Base-by-base conservation (phyloP, 768 basidiomycete genomes). In the Tubosaeta sp. region DNA sequence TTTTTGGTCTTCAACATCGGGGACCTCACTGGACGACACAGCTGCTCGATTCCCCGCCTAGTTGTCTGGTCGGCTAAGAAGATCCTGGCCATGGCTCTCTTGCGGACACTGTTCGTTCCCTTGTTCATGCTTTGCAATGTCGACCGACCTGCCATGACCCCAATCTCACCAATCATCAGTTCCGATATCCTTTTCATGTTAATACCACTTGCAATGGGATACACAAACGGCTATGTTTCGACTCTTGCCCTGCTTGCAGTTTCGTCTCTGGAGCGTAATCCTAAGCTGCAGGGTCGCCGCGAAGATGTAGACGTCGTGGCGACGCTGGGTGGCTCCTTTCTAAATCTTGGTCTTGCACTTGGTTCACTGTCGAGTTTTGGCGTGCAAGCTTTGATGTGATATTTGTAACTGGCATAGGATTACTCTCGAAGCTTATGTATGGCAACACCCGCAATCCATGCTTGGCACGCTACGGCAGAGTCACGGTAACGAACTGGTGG, bases 111-210 rank as follows among this genome's bases (percentile, higher is more conserved):
- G 30, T 94, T 95, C 71, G 80, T 96, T 44, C 91, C 91, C 27
- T 60, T 94, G 36, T 86, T 95, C 68, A 76, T 95, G n/a, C 74
- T 86, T 69, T 95, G 93, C 76, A 96, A 96, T 63, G 70, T 94
- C 35, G 80, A 84, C 56, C 79, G 76, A 39, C 71, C 74, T 29
- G 56, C 70, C 2, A 51, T 44, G 1, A 51, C 65, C 6, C 60
- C 65, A 8, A 58, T 71, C 9, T 35, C 60, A 42, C 56, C 65
- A 3, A 57, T 86, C 53, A 84, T 94, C 72, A 83, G 72, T 68
- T 93, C 90, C 2, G 92, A 95, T 62, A 44, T 80, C 32, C 44
- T 84, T 11, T 95, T 83, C 72, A 83, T 94, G 80, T 29, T 80
- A 21, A 78, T 94, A 46, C 69, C 94, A 9, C 70, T 89, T 44